phyloP scores from a whole-genome alignment of 148 eudicot genomes.

The Beta vulgaris region DNA sequence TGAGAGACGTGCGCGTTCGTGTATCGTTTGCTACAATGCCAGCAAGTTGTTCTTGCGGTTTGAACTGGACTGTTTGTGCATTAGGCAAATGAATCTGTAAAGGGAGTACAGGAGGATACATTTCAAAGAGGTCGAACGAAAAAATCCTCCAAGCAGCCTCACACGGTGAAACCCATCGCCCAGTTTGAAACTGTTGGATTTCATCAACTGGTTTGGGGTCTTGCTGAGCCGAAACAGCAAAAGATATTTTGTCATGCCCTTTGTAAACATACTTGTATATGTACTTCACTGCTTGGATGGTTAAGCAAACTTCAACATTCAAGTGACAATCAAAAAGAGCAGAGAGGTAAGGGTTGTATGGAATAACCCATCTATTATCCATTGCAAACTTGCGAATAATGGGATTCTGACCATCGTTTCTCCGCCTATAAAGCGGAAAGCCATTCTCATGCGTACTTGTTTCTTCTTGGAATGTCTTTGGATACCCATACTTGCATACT shows the following conservation, averaged over 20 bases:
- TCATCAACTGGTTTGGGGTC: background rate
- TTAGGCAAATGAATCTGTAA: too few species aligned
- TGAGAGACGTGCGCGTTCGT: background rate
- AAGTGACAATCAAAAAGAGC: too few species aligned
- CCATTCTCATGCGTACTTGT: background rate
- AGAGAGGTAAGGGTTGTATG: background rate
- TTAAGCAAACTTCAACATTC: too few species aligned
- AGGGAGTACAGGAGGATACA: background rate
- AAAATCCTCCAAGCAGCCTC: background rate
- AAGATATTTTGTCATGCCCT: constrained; percentile 15
- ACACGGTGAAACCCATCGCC: constrained; percentile 6
- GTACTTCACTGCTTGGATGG: background rate
- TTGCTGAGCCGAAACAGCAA: background rate
- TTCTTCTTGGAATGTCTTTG: background rate
- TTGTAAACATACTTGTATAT: background rate
- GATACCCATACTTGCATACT: background rate
- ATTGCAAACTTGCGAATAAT: background rate
- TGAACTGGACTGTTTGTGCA: background rate
- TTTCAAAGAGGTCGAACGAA: background rate
- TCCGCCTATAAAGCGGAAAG: background rate
- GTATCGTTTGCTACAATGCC: background rate
- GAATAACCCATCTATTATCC: background rate
- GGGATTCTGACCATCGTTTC: background rate
- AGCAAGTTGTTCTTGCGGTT: background rate
- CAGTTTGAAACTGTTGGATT: constrained; percentile 10